Conservation (phyloP, 148 eudicot genomes). For the Oxyria digyna region DNA sequence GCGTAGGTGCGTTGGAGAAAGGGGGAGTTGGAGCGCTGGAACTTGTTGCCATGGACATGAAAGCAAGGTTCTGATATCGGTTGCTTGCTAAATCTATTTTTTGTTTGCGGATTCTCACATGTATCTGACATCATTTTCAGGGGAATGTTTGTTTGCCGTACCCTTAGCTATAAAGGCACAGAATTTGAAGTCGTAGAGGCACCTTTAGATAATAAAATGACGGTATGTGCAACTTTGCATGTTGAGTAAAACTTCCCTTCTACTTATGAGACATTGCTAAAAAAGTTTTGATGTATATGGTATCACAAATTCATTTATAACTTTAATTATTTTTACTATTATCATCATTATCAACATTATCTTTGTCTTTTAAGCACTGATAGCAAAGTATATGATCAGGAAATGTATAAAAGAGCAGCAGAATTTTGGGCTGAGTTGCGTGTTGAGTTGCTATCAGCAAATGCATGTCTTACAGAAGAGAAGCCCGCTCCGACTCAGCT, state of each 20-base stretch:
- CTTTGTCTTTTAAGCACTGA: not conserved
- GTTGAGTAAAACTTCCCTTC: not conserved
- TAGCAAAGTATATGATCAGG: constrained; percentile 27
- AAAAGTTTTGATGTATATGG: not conserved
- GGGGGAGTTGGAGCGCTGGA: constrained; percentile 99
- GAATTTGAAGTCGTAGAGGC: constrained; percentile 96
- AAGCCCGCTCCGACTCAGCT: constrained; percentile 70
- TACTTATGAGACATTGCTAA: not conserved
- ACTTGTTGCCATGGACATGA: constrained; percentile 99
- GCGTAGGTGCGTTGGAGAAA: constrained; percentile 76
- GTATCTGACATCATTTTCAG: constrained; percentile 22
- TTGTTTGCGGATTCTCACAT: constrained; percentile 2
- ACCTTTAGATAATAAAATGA: constrained; percentile 68
- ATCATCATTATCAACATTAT: not conserved
- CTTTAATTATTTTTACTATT: not conserved
- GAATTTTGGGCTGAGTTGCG: constrained; percentile 97
- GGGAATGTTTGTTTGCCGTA: constrained; percentile 98
- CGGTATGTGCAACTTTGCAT: constrained; percentile 29
- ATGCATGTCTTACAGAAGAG: constrained; percentile 45
- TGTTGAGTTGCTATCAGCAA: constrained; percentile 65
- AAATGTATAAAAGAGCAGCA: constrained; percentile 77
- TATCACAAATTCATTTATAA: not conserved
- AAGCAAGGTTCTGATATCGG: constrained; percentile 63
- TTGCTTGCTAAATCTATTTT: not conserved
- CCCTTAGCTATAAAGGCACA: constrained; percentile 89